phyloP scores from a whole-genome alignment of 441 rosid species.

The Capsella rubella region DNA sequence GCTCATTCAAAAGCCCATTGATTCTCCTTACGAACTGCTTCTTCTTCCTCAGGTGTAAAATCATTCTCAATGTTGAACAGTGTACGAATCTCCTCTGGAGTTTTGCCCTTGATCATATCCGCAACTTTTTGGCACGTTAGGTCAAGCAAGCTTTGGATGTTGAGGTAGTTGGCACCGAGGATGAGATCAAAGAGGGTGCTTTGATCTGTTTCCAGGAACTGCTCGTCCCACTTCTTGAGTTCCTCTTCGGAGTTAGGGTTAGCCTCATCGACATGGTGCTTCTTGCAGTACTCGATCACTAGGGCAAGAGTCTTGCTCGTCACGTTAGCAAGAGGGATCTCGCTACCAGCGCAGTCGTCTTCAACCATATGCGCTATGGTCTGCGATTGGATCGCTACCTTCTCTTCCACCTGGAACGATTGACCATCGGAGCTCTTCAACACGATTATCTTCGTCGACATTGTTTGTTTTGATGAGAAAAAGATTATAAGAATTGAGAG shows the following conservation, averaged over 20 bases:
- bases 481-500: background rate
- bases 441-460: slow-evolving; percentile 54
- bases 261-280: slow-evolving; percentile 44
- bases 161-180: slow-evolving; percentile 53
- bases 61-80: slow-evolving; percentile 51
- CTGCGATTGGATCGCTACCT: slow-evolving; percentile 50
- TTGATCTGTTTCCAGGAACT: slow-evolving; percentile 47
- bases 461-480: slow-evolving; percentile 11
- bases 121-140: slow-evolving; percentile 52
- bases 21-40: slow-evolving; percentile 47
- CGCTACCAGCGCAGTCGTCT: slow-evolving; percentile 45
- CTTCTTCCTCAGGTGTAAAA: slow-evolving; percentile 54
- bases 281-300: slow-evolving; percentile 56
- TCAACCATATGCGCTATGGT: slow-evolving; percentile 47
- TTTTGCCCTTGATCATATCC: slow-evolving; percentile 51
- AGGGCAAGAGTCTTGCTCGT: slow-evolving; percentile 46
- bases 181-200: slow-evolving; percentile 50
- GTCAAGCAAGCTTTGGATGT: slow-evolving; percentile 50
- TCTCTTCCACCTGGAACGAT: slow-evolving; percentile 48
- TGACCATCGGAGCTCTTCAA: slow-evolving; percentile 53
- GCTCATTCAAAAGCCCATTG: slow-evolving; percentile 53
- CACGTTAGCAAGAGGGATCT: slow-evolving; percentile 49
- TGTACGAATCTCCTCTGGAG: slow-evolving; percentile 48
- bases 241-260: slow-evolving; percentile 35
- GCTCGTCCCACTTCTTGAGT: slow-evolving; percentile 50